Percentiles rank a stretch among this genome's conserved stretches.
These are phyloP conservation scores for Spatholobus suberectus DNA, from an alignment of 306 rosid genomes.

Conservation along the genomic window DNA sequence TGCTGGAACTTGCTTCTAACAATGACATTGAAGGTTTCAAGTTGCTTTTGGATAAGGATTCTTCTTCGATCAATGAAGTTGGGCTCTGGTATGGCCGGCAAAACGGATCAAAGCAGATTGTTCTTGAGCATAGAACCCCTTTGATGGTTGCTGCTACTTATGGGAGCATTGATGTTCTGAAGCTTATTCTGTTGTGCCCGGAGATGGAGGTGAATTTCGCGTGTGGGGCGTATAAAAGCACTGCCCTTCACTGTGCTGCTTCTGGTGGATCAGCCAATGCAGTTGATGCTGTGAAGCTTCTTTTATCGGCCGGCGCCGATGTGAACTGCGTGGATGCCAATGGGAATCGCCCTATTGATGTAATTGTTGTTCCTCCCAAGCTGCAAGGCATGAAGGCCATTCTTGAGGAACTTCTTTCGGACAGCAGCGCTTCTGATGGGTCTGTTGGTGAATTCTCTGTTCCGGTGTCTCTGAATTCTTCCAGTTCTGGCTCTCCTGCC, in stretches of 20 bases:
- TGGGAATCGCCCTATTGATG: slow-evolving; percentile 77
- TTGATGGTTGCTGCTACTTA: slow-evolving; percentile 91
- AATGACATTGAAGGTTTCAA: slow-evolving; percentile 70
- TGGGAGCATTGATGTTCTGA: slow-evolving; percentile 73
- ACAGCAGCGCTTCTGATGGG: slow-evolving; percentile 48
- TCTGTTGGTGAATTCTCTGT: slow-evolving; percentile 49
- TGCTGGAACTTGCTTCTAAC: slow-evolving; percentile 82
- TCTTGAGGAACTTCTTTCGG: slow-evolving; percentile 65
- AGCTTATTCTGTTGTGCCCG: slow-evolving; percentile 56
- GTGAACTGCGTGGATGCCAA: slow-evolving; percentile 53
- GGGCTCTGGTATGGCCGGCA: slow-evolving; percentile 76
- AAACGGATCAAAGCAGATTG: slow-evolving; percentile 69
- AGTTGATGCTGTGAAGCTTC: slow-evolving; percentile 63
- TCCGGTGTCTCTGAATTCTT: slow-evolving; percentile 48
- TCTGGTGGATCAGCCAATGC: slow-evolving; percentile 75
- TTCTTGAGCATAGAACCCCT: slow-evolving; percentile 72
- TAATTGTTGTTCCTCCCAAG: slow-evolving; percentile 67
- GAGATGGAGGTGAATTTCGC: slow-evolving; percentile 70
- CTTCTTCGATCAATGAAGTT: slow-evolving; percentile 56
- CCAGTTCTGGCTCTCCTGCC: slow-evolving; percentile 54
- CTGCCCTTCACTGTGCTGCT: slow-evolving; percentile 95
- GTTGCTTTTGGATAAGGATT: slow-evolving; percentile 50
- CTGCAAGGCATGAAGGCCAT: slow-evolving; percentile 44
- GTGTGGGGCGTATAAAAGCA: slow-evolving; percentile 65
- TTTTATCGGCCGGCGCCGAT: slow-evolving; percentile 75